A percentile compares a stretch with the other conserved stretches of the same genome.
These are phyloP conservation scores for Coemansia sp. DNA, from an alignment of 192 early-diverging fungal species.

Conservation along the genomic window DNA sequence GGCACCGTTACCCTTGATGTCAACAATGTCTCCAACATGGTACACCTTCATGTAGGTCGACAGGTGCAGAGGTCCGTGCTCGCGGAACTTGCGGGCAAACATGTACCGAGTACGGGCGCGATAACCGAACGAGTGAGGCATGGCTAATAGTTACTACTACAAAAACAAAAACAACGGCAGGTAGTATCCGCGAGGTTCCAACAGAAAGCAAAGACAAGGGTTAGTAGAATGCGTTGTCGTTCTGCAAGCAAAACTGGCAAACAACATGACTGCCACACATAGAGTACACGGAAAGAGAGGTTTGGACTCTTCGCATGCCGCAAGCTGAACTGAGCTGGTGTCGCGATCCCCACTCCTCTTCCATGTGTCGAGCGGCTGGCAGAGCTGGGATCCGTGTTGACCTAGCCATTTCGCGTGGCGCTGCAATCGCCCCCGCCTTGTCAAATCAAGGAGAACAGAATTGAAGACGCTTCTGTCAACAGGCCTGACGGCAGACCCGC, in stretches of 20 bases:
- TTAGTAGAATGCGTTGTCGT: not conserved
- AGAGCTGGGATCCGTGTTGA: not conserved
- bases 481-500: no score
- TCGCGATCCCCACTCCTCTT: not conserved
- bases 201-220: not conserved
- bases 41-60: conserved; percentile 98
- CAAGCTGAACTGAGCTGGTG: no score
- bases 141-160: conserved; percentile 45
- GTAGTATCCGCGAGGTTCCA: no score
- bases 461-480: no score
- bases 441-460: not conserved
- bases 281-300: no score
- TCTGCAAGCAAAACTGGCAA: not conserved
- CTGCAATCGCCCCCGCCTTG: not conserved
- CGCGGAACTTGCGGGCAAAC: conserved; percentile 95
- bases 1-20: conserved; percentile 99
- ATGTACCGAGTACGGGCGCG: conserved; percentile 98
- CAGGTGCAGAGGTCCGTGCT: conserved; percentile 87
- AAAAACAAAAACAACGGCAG: not conserved
- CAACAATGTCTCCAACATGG: conserved; percentile 99
- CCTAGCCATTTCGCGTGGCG: not conserved
- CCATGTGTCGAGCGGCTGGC: not conserved
- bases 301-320: no score
- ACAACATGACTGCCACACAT: not conserved
- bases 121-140: conserved; percentile 89